Evolutionary conservation across 345 rosid genomes (phyloP), one percentile per base, ranked within the genome.

Genomic region (Eucalyptus decipiens): DNA sequence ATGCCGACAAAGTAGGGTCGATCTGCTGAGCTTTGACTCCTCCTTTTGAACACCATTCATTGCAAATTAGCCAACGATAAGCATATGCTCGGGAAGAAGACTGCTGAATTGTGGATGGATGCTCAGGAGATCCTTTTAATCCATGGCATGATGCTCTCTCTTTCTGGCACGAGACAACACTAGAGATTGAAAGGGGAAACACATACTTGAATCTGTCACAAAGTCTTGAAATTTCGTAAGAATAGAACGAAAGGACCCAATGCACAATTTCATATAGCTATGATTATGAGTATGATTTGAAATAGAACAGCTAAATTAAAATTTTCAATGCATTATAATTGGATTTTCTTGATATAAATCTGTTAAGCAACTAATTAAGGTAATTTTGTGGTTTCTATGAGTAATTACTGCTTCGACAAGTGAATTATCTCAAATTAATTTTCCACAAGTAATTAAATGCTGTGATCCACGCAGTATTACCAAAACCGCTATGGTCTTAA

Each of bases 121-220:
- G 69, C 17, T 6, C 32, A 60, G 32, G 16, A 60, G 8, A 60
- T 60, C 7, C 2, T 58, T 26, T 58, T 52, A 26, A 58, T 58
- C 14, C n/a, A 0, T 26, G 65, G 65, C n/a, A 26, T 58, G 65
- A 58, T 26, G 65, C 2, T 58, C n/a, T 50, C 52, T 52, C 10
- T 52, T 19, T 52, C 56, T 52, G 56, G 56, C 56, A 19, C 24
- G 10, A 19, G 24, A 52, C 56, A 18, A 3, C 56, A 7, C 4
- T 0, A 51, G 8, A 51, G 56, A 51, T 0, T 0, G 0, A 7
- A 52, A 52, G 56, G 58, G 58, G 24, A 52, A 52, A 52, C 10
- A 8, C 10, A 52, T 52, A 52, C 2, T 52, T 52, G 58, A 52
- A 52, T 52, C 58, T 52, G 56, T 52, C 56, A 52, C 56, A 18